These are phyloP conservation scores for Pichia sporocuriosa DNA, from an alignment of 805 yeast genomes.

Conservation along the genomic window DNA sequence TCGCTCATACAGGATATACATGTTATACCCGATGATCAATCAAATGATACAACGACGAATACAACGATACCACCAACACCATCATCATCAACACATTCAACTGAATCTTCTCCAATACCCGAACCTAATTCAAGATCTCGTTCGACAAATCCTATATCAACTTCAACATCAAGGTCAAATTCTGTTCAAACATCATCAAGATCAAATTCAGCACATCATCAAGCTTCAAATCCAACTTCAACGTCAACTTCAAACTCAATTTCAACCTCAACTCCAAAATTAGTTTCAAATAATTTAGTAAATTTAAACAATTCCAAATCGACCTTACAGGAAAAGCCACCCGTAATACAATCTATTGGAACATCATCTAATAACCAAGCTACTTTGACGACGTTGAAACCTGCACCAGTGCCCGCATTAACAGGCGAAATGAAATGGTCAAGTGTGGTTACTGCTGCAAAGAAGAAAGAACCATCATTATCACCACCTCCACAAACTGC, in stretches of 20 bases:
- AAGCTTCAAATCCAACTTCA: not conserved
- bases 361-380: constrained; percentile 15
- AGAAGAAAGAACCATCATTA: constrained; percentile 8
- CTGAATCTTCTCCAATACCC: constrained; percentile 9
- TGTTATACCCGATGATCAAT: constrained; percentile 15
- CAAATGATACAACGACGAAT: constrained; percentile 7
- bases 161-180: constrained; percentile 8
- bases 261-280: not conserved
- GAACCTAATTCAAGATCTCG: not conserved
- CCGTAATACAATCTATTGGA: constrained; percentile 16
- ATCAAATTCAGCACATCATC: constrained; percentile 1
- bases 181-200: too few relatives aligned
- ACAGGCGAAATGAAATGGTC: constrained; percentile 31
- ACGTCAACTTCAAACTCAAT: not conserved
- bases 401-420: constrained; percentile 32
- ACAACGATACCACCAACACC: constrained; percentile 7
- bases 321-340: constrained; percentile 7
- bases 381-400: constrained; percentile 27
- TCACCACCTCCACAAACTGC: constrained; percentile 17
- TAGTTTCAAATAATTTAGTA: constrained; percentile 3
- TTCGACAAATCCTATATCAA: constrained; percentile 6
- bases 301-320: not conserved
- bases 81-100: constrained; percentile 7
- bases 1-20: constrained; percentile 27
- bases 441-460: constrained; percentile 26